These are phyloP conservation scores for Populus nigra DNA, from an alignment of 345 rosid species.

Conservation along the genomic window DNA sequence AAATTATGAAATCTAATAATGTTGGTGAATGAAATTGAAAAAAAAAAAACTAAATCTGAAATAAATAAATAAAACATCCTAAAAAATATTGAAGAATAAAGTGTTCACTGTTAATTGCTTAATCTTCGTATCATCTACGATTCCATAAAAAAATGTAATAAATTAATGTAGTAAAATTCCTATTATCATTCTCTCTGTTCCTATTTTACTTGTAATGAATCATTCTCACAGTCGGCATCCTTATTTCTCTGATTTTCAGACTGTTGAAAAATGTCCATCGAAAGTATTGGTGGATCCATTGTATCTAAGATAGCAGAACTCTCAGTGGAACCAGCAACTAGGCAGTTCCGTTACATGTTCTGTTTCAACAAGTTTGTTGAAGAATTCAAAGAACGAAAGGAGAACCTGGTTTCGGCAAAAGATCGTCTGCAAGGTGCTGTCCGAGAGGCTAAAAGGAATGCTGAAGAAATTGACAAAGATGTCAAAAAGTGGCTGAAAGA, in stretches of 20 bases:
- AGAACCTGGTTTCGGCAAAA: background rate
- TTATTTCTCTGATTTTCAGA: background rate
- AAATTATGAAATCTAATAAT: too few relatives aligned
- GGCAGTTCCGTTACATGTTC: background rate
- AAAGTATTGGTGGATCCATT: background rate
- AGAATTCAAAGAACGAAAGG: background rate
- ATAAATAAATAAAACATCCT: too few relatives aligned
- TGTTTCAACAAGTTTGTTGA: conserved; percentile 2
- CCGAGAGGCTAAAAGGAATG: background rate
- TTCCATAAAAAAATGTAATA: too few relatives aligned
- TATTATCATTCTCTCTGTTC: too few relatives aligned
- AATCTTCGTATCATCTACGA: too few relatives aligned
- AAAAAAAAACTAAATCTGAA: too few relatives aligned
- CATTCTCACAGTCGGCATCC: background rate
- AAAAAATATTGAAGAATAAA: too few relatives aligned
- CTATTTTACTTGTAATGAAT: background rate
- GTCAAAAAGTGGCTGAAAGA: background rate
- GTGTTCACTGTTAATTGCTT: too few relatives aligned
- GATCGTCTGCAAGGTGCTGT: background rate
- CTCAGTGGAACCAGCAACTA: background rate
- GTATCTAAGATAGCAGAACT: background rate
- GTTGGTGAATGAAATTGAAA: too few relatives aligned
- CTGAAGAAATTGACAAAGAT: background rate
- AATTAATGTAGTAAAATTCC: too few relatives aligned
- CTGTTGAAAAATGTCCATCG: background rate